Evolutionary conservation across 768 basidiomycete species (phyloP).

Genomic region (Panaeolus cyanescens): DNA sequence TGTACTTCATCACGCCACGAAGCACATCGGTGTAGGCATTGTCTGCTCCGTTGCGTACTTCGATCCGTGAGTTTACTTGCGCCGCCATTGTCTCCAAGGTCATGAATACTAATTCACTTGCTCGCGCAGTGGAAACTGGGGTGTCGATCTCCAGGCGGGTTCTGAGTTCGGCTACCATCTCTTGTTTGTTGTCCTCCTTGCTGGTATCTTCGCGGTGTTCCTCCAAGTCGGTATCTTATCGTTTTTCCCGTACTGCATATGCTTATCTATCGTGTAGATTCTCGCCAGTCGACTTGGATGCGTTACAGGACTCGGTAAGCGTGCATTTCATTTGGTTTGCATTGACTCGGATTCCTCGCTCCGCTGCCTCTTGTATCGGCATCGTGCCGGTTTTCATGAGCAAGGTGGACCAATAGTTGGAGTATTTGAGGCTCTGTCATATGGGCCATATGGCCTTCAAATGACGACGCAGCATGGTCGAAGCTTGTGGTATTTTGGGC

Average conservation of each 20-base stretch:
- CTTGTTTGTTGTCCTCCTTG: slow-evolving; percentile 81
- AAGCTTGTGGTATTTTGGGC: neutral
- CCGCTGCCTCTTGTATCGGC: neutral
- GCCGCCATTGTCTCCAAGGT: slow-evolving; percentile 2
- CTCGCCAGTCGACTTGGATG: slow-evolving; percentile 81
- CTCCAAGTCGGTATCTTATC: slow-evolving; percentile 61
- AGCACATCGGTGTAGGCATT: slow-evolving; percentile 81
- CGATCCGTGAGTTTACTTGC: slow-evolving; percentile 64
- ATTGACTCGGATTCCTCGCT: neutral
- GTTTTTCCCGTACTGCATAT: neutral
- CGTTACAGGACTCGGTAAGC: slow-evolving; percentile 76
- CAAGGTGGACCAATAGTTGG: neutral
- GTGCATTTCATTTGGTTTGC: slow-evolving; percentile 1
- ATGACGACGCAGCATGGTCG: neutral
- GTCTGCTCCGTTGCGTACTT: slow-evolving; percentile 90
- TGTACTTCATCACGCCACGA: slow-evolving; percentile 53
- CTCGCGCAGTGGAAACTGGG: slow-evolving; percentile 80
- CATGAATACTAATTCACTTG: slow-evolving; percentile 6
- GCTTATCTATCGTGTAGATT: slow-evolving; percentile 41
- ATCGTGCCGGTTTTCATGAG: neutral
- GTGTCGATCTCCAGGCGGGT: slow-evolving; percentile 87
- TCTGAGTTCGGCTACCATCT: slow-evolving; percentile 83
- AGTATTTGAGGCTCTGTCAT: neutral
- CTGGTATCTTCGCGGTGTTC: slow-evolving; percentile 82
- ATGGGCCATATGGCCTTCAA: neutral